Evolutionary conservation across 108 stramenopile genomes (phyloP).

Genomic region (Aurantiochytrium sp.): DNA sequence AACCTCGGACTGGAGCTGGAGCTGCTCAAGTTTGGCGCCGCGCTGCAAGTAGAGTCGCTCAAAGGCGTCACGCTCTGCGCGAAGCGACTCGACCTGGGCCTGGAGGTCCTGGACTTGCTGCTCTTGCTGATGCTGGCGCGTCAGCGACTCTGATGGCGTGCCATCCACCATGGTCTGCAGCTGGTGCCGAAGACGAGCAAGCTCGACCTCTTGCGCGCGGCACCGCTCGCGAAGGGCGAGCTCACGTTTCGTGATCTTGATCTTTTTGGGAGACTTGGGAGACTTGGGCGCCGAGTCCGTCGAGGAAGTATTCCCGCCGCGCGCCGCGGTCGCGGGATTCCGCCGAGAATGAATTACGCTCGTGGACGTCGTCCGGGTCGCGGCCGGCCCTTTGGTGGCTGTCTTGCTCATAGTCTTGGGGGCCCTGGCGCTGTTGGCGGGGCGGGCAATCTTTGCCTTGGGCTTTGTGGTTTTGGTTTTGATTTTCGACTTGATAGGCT

Average conservation of each 20-base stretch:
- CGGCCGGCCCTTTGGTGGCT: no score
- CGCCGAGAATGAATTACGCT: no score
- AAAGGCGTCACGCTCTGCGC: not conserved
- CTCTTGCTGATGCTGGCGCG: no score
- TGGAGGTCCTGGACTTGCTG: not conserved
- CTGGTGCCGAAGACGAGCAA: not conserved
- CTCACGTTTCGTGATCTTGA: not conserved
- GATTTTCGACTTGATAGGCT: no score
- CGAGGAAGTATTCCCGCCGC: no score
- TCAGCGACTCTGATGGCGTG: not conserved
- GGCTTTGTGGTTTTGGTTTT: no score
- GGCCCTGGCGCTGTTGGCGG: no score
- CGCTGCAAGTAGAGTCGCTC: not conserved
- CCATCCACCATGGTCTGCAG: not conserved
- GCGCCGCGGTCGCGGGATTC: no score
- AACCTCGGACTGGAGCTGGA: not conserved
- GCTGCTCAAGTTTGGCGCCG: not conserved
- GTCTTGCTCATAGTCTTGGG: no score
- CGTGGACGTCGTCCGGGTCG: no score
- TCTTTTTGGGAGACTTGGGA: not conserved
- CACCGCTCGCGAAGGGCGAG: not conserved
- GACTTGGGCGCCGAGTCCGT: no score
- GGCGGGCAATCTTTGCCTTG: no score
- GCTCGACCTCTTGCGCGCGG: not conserved
- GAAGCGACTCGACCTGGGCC: not conserved